Conservation (phyloP, 805 yeast genomes). For the Metschnikowia noctiluminum region DNA sequence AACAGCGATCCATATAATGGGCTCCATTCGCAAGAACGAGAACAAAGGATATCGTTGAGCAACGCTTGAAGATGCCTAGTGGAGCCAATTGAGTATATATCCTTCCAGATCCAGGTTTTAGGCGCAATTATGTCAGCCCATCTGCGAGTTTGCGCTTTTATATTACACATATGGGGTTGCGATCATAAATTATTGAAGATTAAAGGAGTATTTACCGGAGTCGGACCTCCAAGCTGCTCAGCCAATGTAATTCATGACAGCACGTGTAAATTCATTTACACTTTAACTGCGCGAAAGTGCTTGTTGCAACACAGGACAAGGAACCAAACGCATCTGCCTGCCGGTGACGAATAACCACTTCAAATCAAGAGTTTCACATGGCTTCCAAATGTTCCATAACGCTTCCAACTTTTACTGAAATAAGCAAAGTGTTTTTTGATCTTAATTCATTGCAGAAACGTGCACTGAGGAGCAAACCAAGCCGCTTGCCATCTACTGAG, state of each 20-base stretch:
- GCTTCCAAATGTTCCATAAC: too few relatives aligned
- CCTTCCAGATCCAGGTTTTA: conserved; percentile 13
- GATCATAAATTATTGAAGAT: background rate
- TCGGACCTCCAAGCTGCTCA: background rate
- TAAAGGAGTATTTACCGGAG: too few relatives aligned
- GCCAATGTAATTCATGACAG: too few relatives aligned
- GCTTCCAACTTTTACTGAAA: too few relatives aligned
- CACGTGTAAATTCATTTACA: too few relatives aligned
- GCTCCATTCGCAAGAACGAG: conserved; percentile 50
- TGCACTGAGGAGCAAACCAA: background rate
- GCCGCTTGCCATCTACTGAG: background rate
- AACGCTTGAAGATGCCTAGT: conserved; percentile 10
- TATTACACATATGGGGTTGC: background rate
- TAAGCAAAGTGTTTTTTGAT: too few relatives aligned
- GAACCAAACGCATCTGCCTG: too few relatives aligned
- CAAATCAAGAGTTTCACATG: too few relatives aligned
- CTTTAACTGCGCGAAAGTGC: too few relatives aligned
- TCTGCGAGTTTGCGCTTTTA: conserved; percentile 4
- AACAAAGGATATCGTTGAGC: conserved; percentile 5
- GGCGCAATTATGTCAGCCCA: conserved; percentile 4
- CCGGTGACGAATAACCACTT: too few relatives aligned
- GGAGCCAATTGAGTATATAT: conserved; percentile 10
- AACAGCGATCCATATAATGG: conserved; percentile 55
- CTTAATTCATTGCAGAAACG: too few relatives aligned
- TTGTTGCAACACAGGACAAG: too few relatives aligned